A percentile compares a stretch with the other conserved stretches of the same genome.
Conservation (phyloP, 1,139 yeast genomes). For the Kurtzmaniella quercitrusa region DNA sequence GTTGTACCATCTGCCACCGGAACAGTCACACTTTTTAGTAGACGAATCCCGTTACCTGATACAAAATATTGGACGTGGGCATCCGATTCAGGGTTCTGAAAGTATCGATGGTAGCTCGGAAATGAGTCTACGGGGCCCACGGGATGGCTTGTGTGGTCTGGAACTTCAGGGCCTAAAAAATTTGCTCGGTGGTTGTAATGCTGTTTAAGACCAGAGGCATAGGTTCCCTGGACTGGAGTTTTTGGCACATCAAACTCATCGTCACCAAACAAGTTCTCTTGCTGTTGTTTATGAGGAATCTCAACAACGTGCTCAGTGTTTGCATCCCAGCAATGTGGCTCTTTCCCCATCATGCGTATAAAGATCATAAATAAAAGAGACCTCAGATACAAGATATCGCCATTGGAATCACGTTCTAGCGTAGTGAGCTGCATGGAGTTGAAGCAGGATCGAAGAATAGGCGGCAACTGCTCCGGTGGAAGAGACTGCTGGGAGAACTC, state of each 20-base stretch:
- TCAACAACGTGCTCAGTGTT: constrained; percentile 7
- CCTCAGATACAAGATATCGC: constrained; percentile 56
- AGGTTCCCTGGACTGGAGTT: background rate
- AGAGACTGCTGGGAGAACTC: constrained; percentile 60
- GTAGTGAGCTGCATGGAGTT: constrained; percentile 70
- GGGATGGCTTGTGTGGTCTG: background rate
- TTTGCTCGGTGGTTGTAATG: background rate
- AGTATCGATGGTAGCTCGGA: constrained; percentile 73
- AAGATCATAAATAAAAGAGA: constrained; percentile 65
- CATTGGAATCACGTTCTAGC: constrained; percentile 59
- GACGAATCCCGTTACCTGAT: constrained; percentile 61
- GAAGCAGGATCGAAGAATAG: constrained; percentile 47
- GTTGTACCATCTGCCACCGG: constrained; percentile 11
- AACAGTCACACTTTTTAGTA: constrained; percentile 26
- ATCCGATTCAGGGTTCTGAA: constrained; percentile 87
- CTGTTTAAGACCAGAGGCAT: constrained; percentile 1
- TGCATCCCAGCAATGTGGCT: constrained; percentile 70
- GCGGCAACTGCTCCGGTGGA: constrained; percentile 30
- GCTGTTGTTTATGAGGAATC: background rate
- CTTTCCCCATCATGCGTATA: constrained; percentile 56
- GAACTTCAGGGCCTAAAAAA: background rate
- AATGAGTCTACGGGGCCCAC: constrained; percentile 26
- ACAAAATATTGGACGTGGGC: constrained; percentile 75
- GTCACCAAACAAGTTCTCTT: background rate
- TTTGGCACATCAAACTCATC: background rate